Evolutionary conservation across 2,329 filamentous ascomycete genomes (phyloP), one percentile per base, ranked within the genome.

Genomic region (Geosmithia putterillii): DNA sequence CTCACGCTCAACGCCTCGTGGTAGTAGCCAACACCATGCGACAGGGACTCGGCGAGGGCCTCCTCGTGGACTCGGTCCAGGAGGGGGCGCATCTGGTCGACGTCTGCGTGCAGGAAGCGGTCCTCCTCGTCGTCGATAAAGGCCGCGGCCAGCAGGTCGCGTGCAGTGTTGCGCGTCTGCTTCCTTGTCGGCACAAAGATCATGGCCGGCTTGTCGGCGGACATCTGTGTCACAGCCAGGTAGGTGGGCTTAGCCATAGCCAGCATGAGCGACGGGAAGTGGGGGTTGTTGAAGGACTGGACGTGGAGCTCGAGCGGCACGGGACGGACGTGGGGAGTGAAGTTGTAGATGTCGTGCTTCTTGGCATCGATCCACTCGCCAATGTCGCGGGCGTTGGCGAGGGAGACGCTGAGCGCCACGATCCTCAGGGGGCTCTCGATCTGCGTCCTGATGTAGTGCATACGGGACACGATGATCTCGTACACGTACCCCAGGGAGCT

Each of bases 271-370:
- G 92, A 96, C 4, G 92, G 94, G 67, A 95, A 95, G 58, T 98
- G 94, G 40, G 94, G 88, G 47, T 95, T 94, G 22, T 82, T 86
- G 66, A 92, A 98, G 1, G 89, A 90, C 62, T 98, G 92, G 40
- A 98, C 83, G 58, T 95, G 88, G 45, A 98, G 76, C 60, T 96
- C 90, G 25, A 98, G 69, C 19, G 90, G 89, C 17, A 95, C 79
- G 1, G 88, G 84, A 45, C 94, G 82, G 47, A 90, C 81, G 55
- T 90, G 83, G 2, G 92, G 92, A 54, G 87, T 95, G 68, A 98
- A 98, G 66, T 98, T 98, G 73, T 90, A 98, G 50, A 95, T 95
- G 41, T 92, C 94, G 59, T 98, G 92, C 69, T 95, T 96, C 61
- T 81, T 94, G 7, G 90, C 92, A 51, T 94, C 92, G 51, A 98